Percentiles rank a stretch among this genome's conserved stretches.
phyloP scores from a whole-genome alignment of 495 filamentous ascomycete species.

The Tuber umbilicatum region DNA sequence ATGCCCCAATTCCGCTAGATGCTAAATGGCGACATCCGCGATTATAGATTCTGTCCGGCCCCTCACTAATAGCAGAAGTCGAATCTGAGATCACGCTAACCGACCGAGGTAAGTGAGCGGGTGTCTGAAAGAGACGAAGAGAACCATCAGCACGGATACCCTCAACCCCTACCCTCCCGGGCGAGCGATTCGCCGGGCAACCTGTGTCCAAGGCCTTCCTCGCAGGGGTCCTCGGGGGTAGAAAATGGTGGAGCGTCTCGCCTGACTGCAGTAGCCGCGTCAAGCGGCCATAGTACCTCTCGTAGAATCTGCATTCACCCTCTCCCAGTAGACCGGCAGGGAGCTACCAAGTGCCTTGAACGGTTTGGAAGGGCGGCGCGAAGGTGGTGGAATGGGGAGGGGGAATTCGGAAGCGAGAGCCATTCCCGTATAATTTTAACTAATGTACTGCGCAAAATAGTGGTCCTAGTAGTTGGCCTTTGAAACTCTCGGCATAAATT shows the following conservation, averaged over 20 bases:
- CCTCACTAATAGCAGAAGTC: not conserved
- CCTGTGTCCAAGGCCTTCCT: not conserved
- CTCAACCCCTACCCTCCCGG: constrained; percentile 16
- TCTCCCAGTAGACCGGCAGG: no score
- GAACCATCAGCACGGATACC: constrained; percentile 42
- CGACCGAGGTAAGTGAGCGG: constrained; percentile 57
- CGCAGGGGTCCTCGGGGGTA: no score
- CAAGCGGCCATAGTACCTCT: constrained; percentile 70
- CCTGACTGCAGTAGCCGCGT: constrained; percentile 50
- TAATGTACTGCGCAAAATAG: no score
- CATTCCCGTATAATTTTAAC: no score
- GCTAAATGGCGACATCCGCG: constrained; percentile 61
- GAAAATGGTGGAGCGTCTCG: no score
- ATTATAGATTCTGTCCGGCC: constrained; percentile 50
- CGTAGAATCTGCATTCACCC: constrained; percentile 60
- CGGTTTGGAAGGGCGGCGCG: no score
- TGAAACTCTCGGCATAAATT: no score
- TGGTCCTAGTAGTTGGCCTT: no score
- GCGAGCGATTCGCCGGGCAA: not conserved
- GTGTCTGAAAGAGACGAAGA: constrained; percentile 52
- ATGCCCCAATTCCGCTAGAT: constrained; percentile 63
- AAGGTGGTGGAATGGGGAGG: no score
- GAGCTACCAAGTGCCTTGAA: no score
- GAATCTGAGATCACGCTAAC: constrained; percentile 52
- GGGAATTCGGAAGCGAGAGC: no score